Evolutionary conservation across 495 filamentous ascomycete genomes (phyloP).

Genomic region (Neurospora sp.): DNA sequence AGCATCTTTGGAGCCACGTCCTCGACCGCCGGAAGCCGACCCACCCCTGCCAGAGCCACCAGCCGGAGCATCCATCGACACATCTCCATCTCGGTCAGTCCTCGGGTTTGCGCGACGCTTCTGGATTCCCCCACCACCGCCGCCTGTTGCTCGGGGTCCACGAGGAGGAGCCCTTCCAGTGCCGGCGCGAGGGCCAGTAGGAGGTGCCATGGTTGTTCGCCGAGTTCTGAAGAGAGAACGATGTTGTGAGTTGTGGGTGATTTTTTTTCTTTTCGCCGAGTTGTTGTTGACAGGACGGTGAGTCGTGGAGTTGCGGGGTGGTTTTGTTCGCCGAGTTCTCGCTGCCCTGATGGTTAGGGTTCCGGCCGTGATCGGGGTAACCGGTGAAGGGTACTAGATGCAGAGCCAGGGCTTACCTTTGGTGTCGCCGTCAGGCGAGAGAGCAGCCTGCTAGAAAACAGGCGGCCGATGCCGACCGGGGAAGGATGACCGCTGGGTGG

Average conservation of each 20-base stretch:
- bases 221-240: background rate
- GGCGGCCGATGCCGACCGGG: background rate
- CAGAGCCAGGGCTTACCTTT: background rate
- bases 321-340: background rate
- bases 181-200: conserved; percentile 22
- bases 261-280: background rate
- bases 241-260: background rate
- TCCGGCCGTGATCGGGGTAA: background rate
- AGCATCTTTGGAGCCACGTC: conserved; percentile 8
- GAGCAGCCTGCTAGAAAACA: background rate
- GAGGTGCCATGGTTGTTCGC: conserved; percentile 29
- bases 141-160: background rate
- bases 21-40: conserved; percentile 15
- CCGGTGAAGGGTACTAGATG: background rate
- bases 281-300: background rate
- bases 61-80: conserved; percentile 58
- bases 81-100: conserved; percentile 72
- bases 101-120: conserved; percentile 48
- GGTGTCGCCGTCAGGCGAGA: background rate
- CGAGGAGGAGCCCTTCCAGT: conserved; percentile 5
- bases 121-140: conserved; percentile 51
- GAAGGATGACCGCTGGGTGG: background rate
- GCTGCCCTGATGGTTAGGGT: background rate
- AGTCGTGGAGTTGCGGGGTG: background rate
- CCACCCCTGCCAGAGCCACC: conserved; percentile 21